Evolutionary conservation across 768 basidiomycete genomes (phyloP), one percentile per base, ranked within the genome.

Genomic region (Tulasnella calospora): DNA sequence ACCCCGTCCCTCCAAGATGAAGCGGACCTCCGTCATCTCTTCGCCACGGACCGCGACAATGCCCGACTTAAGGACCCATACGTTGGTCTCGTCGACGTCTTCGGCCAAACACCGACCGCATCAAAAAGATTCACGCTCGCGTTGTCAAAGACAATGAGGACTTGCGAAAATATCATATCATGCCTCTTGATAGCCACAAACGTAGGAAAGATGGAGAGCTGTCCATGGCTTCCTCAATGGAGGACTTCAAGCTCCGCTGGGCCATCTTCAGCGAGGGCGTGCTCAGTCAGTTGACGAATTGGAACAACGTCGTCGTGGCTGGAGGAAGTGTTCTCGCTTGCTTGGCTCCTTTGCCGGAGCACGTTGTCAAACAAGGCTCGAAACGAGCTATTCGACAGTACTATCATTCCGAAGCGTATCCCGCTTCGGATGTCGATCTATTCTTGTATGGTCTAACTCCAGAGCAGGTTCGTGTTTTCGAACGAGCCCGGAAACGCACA

Each of bases 211-310:
- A 90, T 67, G 89, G 89, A 40, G 82, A 84, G 4, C 87, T 88
- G 2, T 84, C 86, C 70, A 89, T 88, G 84, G 88, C 88, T 12
- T 80, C 84, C 0, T 84, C 84, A 79, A 81, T 90, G 17, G 90
- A 90, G 30, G 88, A 89, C 73, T 92, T 90, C 85, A 88, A 87
- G 84, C 87, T 87, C 84, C 90, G 89, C 81, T 92, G 90, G 90
- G 77, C 86, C 19, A 85, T 91, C 55, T 92, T 92, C 82, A 88
- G 87, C 19, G 90, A 92, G 81, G 88, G 88, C 1, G 89, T 89
- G 5, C 84, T 91, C 15, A 89, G 88, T 10, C 89, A 90, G 81
- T 84, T 91, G 23, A 77, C 76, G 19, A 72, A 90, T 81, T 91
- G 90, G 90, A 89, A 86, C 83, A 90, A 91, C 80, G 88, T 91